Evolutionary conservation across 768 basidiomycete species (phyloP).

Genomic region (Myochromella boudieri): DNA sequence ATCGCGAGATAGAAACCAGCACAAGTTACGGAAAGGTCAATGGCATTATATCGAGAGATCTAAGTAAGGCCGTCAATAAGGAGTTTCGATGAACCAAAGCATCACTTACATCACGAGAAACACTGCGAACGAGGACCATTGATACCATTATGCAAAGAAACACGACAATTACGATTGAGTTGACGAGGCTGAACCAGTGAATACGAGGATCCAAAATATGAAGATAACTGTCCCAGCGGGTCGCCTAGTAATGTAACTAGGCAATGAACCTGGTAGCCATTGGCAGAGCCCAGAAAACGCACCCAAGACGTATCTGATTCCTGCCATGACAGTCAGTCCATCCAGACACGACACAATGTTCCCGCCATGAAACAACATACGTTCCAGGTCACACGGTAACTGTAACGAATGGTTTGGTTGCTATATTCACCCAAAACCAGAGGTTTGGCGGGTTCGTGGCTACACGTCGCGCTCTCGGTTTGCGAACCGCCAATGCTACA

Average conservation of each 20-base stretch:
- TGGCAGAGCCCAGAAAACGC: constrained; percentile 9
- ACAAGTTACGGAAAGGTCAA: constrained; percentile 76
- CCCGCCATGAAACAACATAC: constrained; percentile 38
- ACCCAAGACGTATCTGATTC: constrained; percentile 88
- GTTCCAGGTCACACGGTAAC: constrained; percentile 87
- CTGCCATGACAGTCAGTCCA: constrained; percentile 34
- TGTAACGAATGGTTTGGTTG: constrained; percentile 72
- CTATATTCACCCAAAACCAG: constrained; percentile 62
- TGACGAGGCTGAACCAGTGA: constrained; percentile 95
- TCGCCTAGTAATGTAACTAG: constrained; percentile 56
- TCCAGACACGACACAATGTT: not conserved
- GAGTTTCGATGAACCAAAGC: not conserved
- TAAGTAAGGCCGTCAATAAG: constrained; percentile 26
- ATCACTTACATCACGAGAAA: constrained; percentile 78
- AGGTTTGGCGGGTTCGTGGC: constrained; percentile 35
- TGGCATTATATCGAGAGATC: constrained; percentile 93
- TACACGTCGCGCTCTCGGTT: constrained; percentile 51
- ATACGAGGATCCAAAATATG: constrained; percentile 93
- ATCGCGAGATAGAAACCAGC: not conserved
- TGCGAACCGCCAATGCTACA: constrained; percentile 66
- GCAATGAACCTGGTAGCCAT: not conserved
- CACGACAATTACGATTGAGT: constrained; percentile 87
- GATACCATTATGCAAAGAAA: constrained; percentile 94
- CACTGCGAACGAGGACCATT: constrained; percentile 83
- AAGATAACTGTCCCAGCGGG: constrained; percentile 95